phyloP scores from a whole-genome alignment of 2,329 filamentous ascomycete genomes.

The Botrytis tulipae region DNA sequence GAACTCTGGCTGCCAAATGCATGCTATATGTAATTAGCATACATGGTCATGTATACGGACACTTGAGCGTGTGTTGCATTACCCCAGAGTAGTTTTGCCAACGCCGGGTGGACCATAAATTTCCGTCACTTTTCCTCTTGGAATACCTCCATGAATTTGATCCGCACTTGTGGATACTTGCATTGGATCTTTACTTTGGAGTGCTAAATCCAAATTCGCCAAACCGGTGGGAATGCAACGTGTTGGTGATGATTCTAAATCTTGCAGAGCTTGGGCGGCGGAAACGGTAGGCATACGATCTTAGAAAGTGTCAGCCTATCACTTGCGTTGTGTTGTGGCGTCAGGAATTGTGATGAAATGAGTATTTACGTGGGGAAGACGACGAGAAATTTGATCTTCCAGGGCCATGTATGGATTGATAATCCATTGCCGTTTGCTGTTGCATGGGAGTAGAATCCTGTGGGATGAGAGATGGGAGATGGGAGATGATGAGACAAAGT shows the following conservation, averaged over 20 bases:
- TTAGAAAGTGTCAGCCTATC: conserved; percentile 39
- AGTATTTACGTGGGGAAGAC: conserved; percentile 32
- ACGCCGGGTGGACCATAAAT: conserved; percentile 83
- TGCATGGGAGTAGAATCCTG: conserved; percentile 2
- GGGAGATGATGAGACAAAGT: not conserved
- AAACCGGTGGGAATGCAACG: conserved; percentile 58
- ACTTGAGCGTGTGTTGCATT: conserved; percentile 11
- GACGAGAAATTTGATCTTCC: conserved; percentile 58
- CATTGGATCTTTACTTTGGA: conserved; percentile 40
- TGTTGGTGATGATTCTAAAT: conserved; percentile 50
- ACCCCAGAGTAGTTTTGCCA: conserved; percentile 78
- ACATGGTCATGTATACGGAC: not conserved
- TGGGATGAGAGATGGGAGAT: not conserved
- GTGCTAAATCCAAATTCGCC: conserved; percentile 49
- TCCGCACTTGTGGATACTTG: conserved; percentile 22
- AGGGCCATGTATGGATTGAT: conserved; percentile 57
- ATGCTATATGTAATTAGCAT: conserved; percentile 51
- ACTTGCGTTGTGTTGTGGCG: not conserved
- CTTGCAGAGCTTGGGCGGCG: conserved; percentile 68
- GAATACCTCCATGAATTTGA: conserved; percentile 55
- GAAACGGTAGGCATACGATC: conserved; percentile 76
- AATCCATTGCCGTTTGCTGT: conserved; percentile 48
- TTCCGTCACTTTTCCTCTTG: conserved; percentile 77
- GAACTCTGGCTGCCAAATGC: conserved; percentile 63
- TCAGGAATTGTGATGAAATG: not conserved